A percentile compares a stretch with the other conserved stretches of the same genome.
These are phyloP conservation scores for Penicillium sp. DNA, from an alignment of 2,329 filamentous ascomycete genomes.

Conservation along the genomic window DNA sequence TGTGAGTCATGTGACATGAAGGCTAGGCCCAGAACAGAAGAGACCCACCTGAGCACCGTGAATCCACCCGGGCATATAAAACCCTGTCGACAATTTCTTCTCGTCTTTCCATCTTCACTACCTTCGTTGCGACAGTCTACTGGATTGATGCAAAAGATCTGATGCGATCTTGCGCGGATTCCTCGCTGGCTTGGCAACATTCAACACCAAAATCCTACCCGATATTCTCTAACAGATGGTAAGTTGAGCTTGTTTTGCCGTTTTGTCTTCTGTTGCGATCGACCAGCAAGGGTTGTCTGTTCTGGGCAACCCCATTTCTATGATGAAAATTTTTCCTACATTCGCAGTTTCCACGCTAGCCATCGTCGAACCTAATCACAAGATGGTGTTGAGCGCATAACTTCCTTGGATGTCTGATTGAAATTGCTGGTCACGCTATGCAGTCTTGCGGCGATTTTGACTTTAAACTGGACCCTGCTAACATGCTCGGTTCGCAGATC, in stretches of 20 bases:
- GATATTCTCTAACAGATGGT: slow-evolving; percentile 5
- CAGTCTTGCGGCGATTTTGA: slow-evolving; percentile 2
- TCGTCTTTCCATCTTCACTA: slow-evolving; percentile 14
- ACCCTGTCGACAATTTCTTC: slow-evolving; percentile 23
- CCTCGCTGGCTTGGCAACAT: too few species aligned
- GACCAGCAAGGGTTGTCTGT: slow-evolving; percentile 14
- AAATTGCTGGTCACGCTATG: slow-evolving; percentile 18
- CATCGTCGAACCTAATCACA: slow-evolving; percentile 30
- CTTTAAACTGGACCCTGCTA: slow-evolving; percentile 12
- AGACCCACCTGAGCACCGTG: not conserved
- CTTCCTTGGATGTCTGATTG: slow-evolving; percentile 38
- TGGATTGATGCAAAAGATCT: slow-evolving; percentile 7
- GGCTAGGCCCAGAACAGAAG: not conserved
- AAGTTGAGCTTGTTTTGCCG: slow-evolving; percentile 12
- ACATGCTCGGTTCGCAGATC: slow-evolving; percentile 14
- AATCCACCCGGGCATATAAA: slow-evolving; percentile 28
- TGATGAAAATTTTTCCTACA: slow-evolving; percentile 41
- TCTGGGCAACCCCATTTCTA: slow-evolving; percentile 21
- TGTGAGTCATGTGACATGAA: not conserved
- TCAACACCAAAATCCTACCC: not conserved
- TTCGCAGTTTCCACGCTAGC: slow-evolving; percentile 40
- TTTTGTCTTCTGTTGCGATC: slow-evolving; percentile 1
- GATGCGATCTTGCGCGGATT: slow-evolving; percentile 9
- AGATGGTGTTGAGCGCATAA: slow-evolving; percentile 32
- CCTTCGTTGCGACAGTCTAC: slow-evolving; percentile 5